Conservation (phyloP, 83 land plant genomes). For the Picea abies region DNA sequence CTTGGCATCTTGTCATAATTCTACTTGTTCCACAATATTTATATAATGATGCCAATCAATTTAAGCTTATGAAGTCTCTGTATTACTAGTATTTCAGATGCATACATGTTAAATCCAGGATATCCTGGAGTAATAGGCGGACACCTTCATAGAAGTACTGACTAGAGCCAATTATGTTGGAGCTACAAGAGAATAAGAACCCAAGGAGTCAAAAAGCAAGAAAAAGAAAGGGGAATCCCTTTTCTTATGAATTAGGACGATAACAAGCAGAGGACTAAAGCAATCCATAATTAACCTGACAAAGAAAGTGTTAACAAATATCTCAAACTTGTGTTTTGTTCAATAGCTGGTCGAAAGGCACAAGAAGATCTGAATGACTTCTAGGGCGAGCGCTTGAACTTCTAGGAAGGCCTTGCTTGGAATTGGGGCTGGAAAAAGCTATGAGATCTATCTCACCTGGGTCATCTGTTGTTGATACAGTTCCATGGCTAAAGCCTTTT, state of each 20-base stretch:
- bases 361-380: conserved; percentile 8
- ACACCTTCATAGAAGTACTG: too few relatives aligned
- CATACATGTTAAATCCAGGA: too few relatives aligned
- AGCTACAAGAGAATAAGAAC: too few relatives aligned
- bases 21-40: too few relatives aligned
- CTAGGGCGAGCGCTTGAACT: conserved; percentile 11
- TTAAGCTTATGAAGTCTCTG: too few relatives aligned
- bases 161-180: too few relatives aligned
- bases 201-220: neutral
- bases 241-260: neutral
- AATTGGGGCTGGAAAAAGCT: conserved; percentile 10
- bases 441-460: conserved; percentile 4
- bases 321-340: neutral
- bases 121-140: too few relatives aligned
- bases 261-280: neutral
- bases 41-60: too few relatives aligned
- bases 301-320: neutral
- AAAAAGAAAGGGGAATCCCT: neutral
- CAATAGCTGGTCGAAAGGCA: conserved; percentile 6
- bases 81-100: too few relatives aligned
- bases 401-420: conserved; percentile 15
- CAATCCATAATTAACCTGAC: neutral
- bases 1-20: too few relatives aligned
- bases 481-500: conserved; percentile 9
- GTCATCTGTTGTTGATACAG: conserved; percentile 18